Percentiles rank a stretch among this genome's conserved stretches.
Evolutionary conservation across 2,329 filamentous ascomycete genomes (phyloP).

Genomic region (Fusarium coffeatum): DNA sequence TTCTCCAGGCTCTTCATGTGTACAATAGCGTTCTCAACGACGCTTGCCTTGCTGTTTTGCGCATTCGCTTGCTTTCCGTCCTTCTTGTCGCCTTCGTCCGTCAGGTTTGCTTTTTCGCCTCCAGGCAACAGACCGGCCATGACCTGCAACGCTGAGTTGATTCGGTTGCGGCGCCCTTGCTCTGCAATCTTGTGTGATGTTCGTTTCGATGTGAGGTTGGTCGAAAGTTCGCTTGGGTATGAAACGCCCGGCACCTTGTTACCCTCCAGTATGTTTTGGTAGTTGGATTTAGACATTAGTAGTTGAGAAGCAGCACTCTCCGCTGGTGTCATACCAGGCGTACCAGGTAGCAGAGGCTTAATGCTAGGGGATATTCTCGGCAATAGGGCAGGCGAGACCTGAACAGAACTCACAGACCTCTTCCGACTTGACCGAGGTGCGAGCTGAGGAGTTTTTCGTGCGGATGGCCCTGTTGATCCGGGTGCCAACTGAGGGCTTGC

Average conservation of each 20-base stretch:
- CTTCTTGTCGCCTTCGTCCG: constrained; percentile 61
- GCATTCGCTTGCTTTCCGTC: constrained; percentile 62
- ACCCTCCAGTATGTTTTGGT: constrained; percentile 95
- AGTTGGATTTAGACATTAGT: constrained; percentile 94
- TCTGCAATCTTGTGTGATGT: constrained; percentile 98
- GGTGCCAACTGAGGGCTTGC: constrained; percentile 73
- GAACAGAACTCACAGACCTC: constrained; percentile 76
- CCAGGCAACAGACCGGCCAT: constrained; percentile 88
- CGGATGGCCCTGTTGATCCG: constrained; percentile 59
- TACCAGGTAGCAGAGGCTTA: constrained; percentile 83
- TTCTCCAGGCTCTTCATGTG: constrained; percentile 89
- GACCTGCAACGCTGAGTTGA: constrained; percentile 92
- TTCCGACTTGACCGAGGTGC: constrained; percentile 73
- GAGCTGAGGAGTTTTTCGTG: constrained; percentile 66
- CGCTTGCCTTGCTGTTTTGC: constrained; percentile 92
- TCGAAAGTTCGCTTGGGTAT: constrained; percentile 90
- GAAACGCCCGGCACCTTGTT: constrained; percentile 89
- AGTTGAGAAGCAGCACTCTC: constrained; percentile 76
- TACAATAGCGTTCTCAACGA: constrained; percentile 95
- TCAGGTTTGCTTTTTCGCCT: constrained; percentile 55
- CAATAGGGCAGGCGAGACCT: constrained; percentile 86
- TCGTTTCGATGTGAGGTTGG: constrained; percentile 93
- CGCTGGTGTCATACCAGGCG: constrained; percentile 60
- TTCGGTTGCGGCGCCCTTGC: constrained; percentile 92
- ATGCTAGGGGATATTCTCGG: constrained; percentile 95